Evolutionary conservation across 192 early-diverging fungal species (phyloP).

Genomic region (Backusella macrospora): DNA sequence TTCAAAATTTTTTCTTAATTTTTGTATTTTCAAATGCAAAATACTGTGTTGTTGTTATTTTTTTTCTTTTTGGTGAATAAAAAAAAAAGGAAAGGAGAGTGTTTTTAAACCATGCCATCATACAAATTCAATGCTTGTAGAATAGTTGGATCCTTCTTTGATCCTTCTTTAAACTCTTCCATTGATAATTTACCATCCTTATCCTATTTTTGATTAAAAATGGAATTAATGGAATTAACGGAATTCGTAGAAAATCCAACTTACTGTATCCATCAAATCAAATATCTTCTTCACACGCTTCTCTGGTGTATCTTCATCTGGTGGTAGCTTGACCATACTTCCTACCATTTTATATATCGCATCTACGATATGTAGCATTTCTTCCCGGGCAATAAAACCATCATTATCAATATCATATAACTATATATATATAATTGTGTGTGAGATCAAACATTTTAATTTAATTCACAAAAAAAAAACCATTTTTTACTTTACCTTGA

Average conservation of each 20-base stretch:
- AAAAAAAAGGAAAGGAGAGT: neutral
- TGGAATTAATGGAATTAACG: neutral
- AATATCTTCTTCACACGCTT: constrained; percentile 93
- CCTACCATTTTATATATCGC: constrained; percentile 96
- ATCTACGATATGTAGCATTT: constrained; percentile 92
- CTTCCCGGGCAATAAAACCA: constrained; percentile 81
- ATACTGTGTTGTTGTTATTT: too few species aligned
- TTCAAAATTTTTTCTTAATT: too few species aligned
- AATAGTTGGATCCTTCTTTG: constrained; percentile 84
- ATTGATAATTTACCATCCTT: constrained; percentile 79
- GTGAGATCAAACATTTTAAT: neutral
- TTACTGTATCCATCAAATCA: constrained; percentile 80
- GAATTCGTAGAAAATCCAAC: constrained; percentile 11
- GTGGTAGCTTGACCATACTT: constrained; percentile 85
- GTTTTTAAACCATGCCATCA: constrained; percentile 75
- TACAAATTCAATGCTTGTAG: constrained; percentile 87
- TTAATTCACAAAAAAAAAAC: neutral
- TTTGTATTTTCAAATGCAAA: too few species aligned
- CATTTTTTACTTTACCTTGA: constrained; percentile 24
- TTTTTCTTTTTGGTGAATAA: too few species aligned
- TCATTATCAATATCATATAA: constrained; percentile 93
- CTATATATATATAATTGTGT: neutral
- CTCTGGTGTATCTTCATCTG: constrained; percentile 90
- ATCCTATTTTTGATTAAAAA: constrained; percentile 49
- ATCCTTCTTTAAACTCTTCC: constrained; percentile 89